Evolutionary conservation across 495 filamentous ascomycete species (phyloP).

Genomic region (Penicillium desertorum): DNA sequence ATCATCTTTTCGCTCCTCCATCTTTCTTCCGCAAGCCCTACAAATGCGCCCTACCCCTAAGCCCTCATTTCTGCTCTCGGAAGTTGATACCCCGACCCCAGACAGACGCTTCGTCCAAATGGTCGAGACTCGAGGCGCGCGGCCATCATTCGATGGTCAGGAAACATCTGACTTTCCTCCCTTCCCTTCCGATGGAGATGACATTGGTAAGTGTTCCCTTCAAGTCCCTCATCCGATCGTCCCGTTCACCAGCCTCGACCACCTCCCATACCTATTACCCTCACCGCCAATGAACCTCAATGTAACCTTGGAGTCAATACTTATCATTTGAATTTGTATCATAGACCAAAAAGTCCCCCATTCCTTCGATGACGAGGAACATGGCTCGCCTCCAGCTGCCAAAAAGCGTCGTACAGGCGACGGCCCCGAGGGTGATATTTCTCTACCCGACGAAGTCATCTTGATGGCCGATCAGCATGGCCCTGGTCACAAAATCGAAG

Average conservation of each 20-base stretch:
- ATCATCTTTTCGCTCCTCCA: slow-evolving; percentile 20
- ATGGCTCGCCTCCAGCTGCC: slow-evolving; percentile 39
- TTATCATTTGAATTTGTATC: neutral
- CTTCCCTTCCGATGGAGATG: slow-evolving; percentile 32
- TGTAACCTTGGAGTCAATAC: slow-evolving; percentile 8
- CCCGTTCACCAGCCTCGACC: slow-evolving; percentile 9
- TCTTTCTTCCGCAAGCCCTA: slow-evolving; percentile 26
- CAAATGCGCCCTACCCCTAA: slow-evolving; percentile 53
- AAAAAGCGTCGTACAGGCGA: slow-evolving; percentile 47
- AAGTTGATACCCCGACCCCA: slow-evolving; percentile 35
- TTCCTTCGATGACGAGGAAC: slow-evolving; percentile 36
- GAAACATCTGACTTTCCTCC: slow-evolving; percentile 32
- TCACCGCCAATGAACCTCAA: slow-evolving; percentile 1
- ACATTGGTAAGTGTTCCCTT: slow-evolving; percentile 38
- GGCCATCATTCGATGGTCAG: slow-evolving; percentile 35
- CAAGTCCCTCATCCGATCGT: slow-evolving; percentile 2
- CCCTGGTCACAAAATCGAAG: slow-evolving; percentile 43
- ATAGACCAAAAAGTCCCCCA: slow-evolving; percentile 35
- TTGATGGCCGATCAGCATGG: slow-evolving; percentile 26
- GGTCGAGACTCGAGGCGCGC: slow-evolving; percentile 34
- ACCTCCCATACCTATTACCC: slow-evolving; percentile 1
- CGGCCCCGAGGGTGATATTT: slow-evolving; percentile 27
- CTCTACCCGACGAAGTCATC: slow-evolving; percentile 20
- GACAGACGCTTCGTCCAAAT: slow-evolving; percentile 30
- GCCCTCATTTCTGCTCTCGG: slow-evolving; percentile 56